Base-by-base conservation (phyloP, 352 stramenopile species). In the Pythium biforme region DNA sequence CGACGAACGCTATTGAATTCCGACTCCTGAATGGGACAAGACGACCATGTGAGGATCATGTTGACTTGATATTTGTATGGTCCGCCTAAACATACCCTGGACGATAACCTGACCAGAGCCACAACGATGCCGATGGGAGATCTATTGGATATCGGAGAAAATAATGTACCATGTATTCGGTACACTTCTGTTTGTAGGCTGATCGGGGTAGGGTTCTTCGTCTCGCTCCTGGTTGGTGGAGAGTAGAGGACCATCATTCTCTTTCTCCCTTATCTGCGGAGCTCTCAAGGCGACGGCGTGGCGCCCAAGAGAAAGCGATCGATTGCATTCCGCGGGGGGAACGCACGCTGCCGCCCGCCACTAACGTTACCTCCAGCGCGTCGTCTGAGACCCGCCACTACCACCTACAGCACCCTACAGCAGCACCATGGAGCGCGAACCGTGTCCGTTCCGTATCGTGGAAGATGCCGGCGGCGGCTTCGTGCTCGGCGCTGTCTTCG, bases 401-500 rank as follows among this genome's bases (percentile, higher is more conserved):
- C 22, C 45, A 26, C 27, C 27, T 14, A 33, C 5, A 11, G 7
- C 11, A 19, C 3, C 19, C 40, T 6, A 12, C 40, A 26, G 8
- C 40, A 57, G 1, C 29, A 47, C 49, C 33, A 64, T 62, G 83
- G 86, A 95, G 61, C 83, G 97, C 57, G 97, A 99, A 68, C 97
- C 97, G 47, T 99, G 97, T 83, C 97, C 97, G 26, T 99, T 97
- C 78, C 90, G 97, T 53, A 99, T 99, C 71, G 84, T 99, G 10
- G 97, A 99, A 73, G 97, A 99, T 77, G 92, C 98, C 8, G 97
- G 97, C 33, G 95, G 96, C 61, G 97, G 97, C 45, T 99, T 99
- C 78, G 85, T 97, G 60, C 97, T 99, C 58, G 97, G 97, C 56
- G 86, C 90, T 12, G 85, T 96, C 29, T 98, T 98, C 48, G 97